Base-by-base conservation (phyloP, 164 flowering plant genomes). In the Euptelea pleiosperma region DNA sequence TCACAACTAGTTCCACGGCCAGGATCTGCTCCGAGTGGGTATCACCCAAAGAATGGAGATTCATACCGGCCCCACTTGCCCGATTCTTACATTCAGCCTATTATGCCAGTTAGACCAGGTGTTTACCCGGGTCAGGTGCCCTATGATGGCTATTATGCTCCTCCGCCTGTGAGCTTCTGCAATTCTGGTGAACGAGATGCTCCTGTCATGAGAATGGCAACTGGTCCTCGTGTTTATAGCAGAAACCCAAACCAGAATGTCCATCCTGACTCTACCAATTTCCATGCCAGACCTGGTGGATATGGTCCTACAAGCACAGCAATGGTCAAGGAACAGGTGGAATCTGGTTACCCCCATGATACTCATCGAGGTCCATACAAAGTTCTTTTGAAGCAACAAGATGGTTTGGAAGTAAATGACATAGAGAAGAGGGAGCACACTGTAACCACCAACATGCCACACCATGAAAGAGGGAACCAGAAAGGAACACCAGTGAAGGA, bases 111-210 rank as follows among this genome's bases (percentile, higher is more conserved):
- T 51, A 76, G 94, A 60, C 96, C 96, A 58, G 94, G 89, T 16
- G 83, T 83, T 74, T 91, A 81, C 66, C 87, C 83, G 57, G 87
- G 82, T 64, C 93, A 79, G 26, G 64, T 85, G 55, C 66, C 90
- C 8, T 89, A 79, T 72, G 96, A 91, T 39, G 85, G 94, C 35
- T 94, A 82, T 67, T 91, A 80, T 66, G 82, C 83, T 57, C 89
- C 93, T 55, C 93, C 74, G 0, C 63, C 82, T 14, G 75, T 82
- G 82, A 84, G 84, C 41, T 81, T 77, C 48, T 67, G 81, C 69
- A 82, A 72, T 64, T 49, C 86, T 15, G 75, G 62, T 70, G 93
- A 87, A 48, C 76, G 82, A 40, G 96, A 85, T 65, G 50, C 76
- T 33, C 77, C 88, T 30, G 73, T 62, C 62, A 79, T 79, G 76